phyloP scores from a whole-genome alignment of 2,329 filamentous ascomycete species.

The Aspergillus versicolor region DNA sequence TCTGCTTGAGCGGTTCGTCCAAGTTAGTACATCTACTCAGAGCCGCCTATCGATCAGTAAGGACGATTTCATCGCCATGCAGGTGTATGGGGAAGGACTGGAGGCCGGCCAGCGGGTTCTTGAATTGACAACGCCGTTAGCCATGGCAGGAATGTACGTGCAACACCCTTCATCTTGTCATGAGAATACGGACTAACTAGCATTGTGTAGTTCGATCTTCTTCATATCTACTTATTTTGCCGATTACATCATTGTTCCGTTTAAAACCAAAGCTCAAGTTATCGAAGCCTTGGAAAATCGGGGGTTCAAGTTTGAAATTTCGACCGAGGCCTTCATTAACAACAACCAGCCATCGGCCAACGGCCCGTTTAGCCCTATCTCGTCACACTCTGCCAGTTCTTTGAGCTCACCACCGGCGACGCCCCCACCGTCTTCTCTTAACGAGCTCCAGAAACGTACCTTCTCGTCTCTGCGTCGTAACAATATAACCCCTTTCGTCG shows the following conservation, averaged over 20 bases:
- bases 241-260: constrained; percentile 91
- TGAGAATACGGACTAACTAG: constrained; percentile 3
- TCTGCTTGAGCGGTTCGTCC: constrained; percentile 63
- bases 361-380: constrained; percentile 34
- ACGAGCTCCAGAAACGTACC: constrained; percentile 77
- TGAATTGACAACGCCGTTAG: constrained; percentile 85
- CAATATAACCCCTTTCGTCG: constrained; percentile 70
- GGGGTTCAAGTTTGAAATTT: constrained; percentile 79
- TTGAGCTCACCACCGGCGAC: constrained; percentile 56
- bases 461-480: constrained; percentile 80
- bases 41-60: constrained; percentile 69
- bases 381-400: constrained; percentile 25
- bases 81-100: constrained; percentile 84
- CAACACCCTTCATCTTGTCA: neutral
- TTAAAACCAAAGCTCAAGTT: constrained; percentile 70
- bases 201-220: constrained; percentile 70
- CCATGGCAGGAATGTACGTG: constrained; percentile 78
- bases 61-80: constrained; percentile 84
- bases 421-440: constrained; percentile 73
- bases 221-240: constrained; percentile 99
- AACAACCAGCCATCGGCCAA: constrained; percentile 50
- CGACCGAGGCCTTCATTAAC: constrained; percentile 66
- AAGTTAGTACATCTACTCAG: constrained; percentile 34
- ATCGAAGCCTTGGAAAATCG: constrained; percentile 72
- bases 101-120: constrained; percentile 89